These are phyloP conservation scores for Salvia splendens DNA, from an alignment of 257 asterid species.

Conservation along the genomic window DNA sequence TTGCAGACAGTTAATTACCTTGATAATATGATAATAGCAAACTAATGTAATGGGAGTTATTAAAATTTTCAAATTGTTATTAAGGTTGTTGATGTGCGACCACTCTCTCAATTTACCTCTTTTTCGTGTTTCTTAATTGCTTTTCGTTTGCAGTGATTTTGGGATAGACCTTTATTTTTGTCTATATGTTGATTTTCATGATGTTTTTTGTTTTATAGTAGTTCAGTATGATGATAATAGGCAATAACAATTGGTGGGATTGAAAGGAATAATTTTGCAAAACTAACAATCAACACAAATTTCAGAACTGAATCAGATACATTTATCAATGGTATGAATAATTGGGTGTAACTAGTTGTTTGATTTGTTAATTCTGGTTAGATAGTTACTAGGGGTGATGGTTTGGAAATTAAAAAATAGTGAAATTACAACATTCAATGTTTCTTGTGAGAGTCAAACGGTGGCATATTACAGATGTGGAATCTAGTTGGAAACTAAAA, in stretches of 20 bases:
- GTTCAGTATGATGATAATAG: not conserved
- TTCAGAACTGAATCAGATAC: constrained; percentile 21
- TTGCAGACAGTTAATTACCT: no score
- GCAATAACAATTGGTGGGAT: constrained; percentile 18
- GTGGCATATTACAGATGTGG: constrained; percentile 18
- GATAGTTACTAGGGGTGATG: constrained; percentile 6
- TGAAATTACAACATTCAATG: not conserved
- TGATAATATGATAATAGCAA: no score
- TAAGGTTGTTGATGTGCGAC: not conserved
- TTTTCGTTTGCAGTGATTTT: no score
- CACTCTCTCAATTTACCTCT: no score
- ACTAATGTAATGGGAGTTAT: no score
- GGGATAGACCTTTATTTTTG: no score
- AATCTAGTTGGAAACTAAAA: not conserved
- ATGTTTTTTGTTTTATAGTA: no score
- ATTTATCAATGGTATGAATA: constrained; percentile 24
- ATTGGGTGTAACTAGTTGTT: constrained; percentile 10
- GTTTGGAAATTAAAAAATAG: no score
- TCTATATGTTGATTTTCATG: no score
- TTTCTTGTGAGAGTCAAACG: constrained; percentile 34
- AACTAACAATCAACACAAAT: not conserved
- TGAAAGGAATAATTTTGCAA: no score
- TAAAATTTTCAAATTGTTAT: not conserved
- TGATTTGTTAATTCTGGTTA: not conserved
- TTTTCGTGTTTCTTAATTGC: no score